Evolutionary conservation across 768 basidiomycete genomes (phyloP), one percentile per base, ranked within the genome.

Genomic region (Tulasnella sp.): DNA sequence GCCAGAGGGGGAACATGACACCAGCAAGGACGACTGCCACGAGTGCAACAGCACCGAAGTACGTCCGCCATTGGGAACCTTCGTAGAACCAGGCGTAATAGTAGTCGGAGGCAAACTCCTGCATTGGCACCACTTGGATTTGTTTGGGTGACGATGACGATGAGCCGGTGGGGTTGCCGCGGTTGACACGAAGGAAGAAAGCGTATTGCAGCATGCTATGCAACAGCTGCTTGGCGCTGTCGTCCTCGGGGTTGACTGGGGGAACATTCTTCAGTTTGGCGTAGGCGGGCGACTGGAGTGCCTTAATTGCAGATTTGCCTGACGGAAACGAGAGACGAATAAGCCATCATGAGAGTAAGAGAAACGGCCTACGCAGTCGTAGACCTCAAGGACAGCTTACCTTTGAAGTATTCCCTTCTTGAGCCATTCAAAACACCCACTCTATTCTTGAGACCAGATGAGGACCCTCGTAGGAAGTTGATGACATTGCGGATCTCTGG

Each of bases 1-100:
- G 98, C 98, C 98, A 99, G 22, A 99, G 90, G 4, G 98, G 98
- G 91, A 98, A 99, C 96, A 99, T 98, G 84, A 98, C 97, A 1
- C 95, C 97, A 6, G 94, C 96, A 64, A 99, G 92, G 89, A 99
- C 96, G 85, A 98, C 88, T 60, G 89, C 91, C 80, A 99, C 96
- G 95, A 99, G 96, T 41, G 92, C 91, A 18, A 94, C 88, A 24
- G 95, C 97, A 60, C 96, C 95, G 14, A 96, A 91, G 84, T 97
- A 95, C 9, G 94, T 97, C 83, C 93, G 94, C 91, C 96, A 93
- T 84, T 97, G 96, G 20, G 95, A 94, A 64, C 96, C 95, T 81
- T 96, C 95, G 86, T 96, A 95, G 86, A 99, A 96, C 97, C 97
- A 99, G 41, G 94, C 96, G 86, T 95, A 99, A 87, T 97, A 96